These are phyloP conservation scores for Pyrus communis DNA, from an alignment of 306 rosid genomes.

Conservation along the genomic window DNA sequence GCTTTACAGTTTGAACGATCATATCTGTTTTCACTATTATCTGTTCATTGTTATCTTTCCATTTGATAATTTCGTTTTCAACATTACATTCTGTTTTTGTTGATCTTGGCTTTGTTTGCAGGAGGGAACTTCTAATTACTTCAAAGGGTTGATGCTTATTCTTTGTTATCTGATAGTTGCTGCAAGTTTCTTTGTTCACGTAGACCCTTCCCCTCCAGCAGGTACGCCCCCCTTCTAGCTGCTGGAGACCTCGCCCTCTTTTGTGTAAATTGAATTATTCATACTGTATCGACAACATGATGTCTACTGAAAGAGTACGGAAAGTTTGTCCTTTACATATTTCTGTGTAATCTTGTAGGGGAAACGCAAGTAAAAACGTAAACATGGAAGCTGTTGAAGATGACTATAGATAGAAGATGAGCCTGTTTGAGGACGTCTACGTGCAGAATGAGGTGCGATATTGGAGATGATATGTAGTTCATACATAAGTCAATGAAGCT, in stretches of 20 bases:
- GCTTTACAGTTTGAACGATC: not conserved
- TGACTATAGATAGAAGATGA: not conserved
- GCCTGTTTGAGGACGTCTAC: not conserved
- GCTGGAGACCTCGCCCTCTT: not conserved
- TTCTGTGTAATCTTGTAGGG: conserved; percentile 8
- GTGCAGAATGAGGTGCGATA: not conserved
- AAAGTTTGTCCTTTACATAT: not conserved
- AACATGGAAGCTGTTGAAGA: not conserved
- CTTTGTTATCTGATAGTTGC: conserved; percentile 78
- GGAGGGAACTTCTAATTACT: conserved; percentile 81
- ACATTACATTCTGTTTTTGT: not conserved
- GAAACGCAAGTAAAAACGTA: not conserved
- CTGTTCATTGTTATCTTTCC: not conserved
- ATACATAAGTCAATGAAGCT: not conserved
- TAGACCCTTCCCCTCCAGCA: conserved; percentile 35
- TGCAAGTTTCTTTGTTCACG: conserved; percentile 77
- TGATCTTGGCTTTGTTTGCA: conserved; percentile 28
- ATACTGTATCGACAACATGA: not conserved
- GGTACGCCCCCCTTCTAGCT: not conserved
- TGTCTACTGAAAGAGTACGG: not conserved
- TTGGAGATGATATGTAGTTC: not conserved
- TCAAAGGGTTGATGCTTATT: conserved; percentile 74
- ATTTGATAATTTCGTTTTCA: not conserved
- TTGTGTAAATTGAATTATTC: not conserved
- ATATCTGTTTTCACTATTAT: not conserved